phyloP scores from a whole-genome alignment of 2,329 filamentous ascomycete genomes.

The Domatiomyces catenatus region DNA sequence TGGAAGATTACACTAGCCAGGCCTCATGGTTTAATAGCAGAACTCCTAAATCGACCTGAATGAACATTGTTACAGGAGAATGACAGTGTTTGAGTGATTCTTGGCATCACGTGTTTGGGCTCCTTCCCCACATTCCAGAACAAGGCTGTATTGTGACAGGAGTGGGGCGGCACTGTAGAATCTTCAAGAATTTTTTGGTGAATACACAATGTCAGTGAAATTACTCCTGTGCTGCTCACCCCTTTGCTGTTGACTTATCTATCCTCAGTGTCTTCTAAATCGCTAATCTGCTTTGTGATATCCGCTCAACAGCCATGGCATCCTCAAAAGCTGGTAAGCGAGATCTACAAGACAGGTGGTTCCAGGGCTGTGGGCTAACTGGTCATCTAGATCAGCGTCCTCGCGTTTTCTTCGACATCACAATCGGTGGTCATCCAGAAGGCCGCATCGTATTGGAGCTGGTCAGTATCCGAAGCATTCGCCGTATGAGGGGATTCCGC shows the following conservation, averaged over 20 bases:
- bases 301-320: not conserved
- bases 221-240: not conserved
- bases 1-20: too few species aligned
- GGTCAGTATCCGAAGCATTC: constrained; percentile 29
- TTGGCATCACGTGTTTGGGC: not conserved
- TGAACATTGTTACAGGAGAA: not conserved
- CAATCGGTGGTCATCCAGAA: constrained; percentile 55
- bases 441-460: constrained; percentile 82
- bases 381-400: constrained; percentile 39
- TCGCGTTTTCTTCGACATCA: constrained; percentile 87
- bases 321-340: not conserved
- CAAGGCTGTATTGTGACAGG: not conserved
- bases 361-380: not conserved
- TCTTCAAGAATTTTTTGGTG: not conserved
- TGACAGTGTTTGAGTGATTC: not conserved
- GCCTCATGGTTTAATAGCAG: too few species aligned
- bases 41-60: not conserved
- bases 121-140: not conserved
- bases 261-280: not conserved
- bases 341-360: not conserved
- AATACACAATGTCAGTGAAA: not conserved
- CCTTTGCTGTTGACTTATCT: not conserved
- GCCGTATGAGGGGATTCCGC: not conserved
- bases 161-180: not conserved
- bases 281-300: not conserved